Conservation (phyloP, 2,329 filamentous ascomycete genomes). For the Diaporthe sp. region DNA sequence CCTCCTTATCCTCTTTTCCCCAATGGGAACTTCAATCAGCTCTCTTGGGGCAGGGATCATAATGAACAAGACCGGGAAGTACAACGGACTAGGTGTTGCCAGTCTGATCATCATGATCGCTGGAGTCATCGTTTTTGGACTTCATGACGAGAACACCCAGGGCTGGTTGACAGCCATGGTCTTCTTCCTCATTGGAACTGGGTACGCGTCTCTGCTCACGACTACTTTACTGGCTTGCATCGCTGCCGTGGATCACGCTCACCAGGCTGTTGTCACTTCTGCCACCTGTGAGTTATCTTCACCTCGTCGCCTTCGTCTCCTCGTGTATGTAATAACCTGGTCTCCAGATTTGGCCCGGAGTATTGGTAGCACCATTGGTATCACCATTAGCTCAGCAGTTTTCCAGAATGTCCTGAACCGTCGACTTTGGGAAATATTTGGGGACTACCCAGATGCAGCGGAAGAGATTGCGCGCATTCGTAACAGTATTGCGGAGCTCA, state of each 20-base stretch:
- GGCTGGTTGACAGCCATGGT: background rate
- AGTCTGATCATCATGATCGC: background rate
- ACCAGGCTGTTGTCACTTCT: background rate
- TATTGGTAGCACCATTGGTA: background rate
- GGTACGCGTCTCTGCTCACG: background rate
- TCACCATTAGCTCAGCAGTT: background rate
- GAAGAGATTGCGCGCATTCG: background rate
- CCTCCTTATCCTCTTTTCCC: background rate
- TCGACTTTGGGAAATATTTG: background rate
- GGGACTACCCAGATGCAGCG: background rate
- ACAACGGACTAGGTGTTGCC: background rate
- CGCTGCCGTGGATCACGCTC: background rate
- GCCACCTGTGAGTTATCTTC: background rate
- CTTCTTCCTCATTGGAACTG: background rate
- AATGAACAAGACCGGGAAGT: background rate
- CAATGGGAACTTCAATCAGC: background rate
- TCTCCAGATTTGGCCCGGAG: background rate
- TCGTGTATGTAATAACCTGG: background rate
- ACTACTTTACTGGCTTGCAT: background rate
- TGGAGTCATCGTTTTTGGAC: background rate
- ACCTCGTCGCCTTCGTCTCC: rapidly evolving
- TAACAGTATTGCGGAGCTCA: background rate
- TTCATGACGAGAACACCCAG: background rate
- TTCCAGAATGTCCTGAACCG: background rate
- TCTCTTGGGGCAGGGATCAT: background rate